These are phyloP conservation scores for Rhodotorula sp. DNA, from an alignment of 1,284 basidiomycete genomes.

Conservation along the genomic window DNA sequence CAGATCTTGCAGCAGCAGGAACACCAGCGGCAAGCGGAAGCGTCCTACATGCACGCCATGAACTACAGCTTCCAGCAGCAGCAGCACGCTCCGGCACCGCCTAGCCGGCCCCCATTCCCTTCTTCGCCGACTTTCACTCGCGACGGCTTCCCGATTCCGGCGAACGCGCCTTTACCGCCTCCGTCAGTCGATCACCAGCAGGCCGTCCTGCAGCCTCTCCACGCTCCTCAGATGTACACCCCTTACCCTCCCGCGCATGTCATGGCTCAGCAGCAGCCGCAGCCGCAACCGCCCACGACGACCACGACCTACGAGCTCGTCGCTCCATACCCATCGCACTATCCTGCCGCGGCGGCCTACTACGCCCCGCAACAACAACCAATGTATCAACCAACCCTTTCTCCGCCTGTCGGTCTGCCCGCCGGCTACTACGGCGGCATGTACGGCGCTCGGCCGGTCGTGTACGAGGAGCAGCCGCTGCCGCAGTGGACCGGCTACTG, in stretches of 20 bases:
- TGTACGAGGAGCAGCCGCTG: background rate
- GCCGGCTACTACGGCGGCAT: background rate
- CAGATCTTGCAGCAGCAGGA: background rate
- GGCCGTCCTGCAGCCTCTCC: background rate
- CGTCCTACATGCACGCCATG: background rate
- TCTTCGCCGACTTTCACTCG: background rate
- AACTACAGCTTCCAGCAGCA: background rate
- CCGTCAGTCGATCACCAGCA: background rate
- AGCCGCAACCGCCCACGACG: background rate
- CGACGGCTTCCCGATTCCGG: background rate
- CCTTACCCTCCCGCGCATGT: background rate
- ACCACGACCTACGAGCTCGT: background rate
- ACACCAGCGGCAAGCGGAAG: background rate
- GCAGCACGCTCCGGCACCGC: background rate
- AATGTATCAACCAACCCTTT: background rate
- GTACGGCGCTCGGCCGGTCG: background rate
- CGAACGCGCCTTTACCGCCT: background rate
- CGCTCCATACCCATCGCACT: conserved; percentile 1
- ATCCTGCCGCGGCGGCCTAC: conserved; percentile 5
- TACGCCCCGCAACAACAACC: background rate
- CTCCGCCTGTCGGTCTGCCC: background rate
- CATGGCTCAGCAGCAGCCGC: background rate
- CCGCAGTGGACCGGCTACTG: conserved; percentile 5
- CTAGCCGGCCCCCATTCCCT: background rate
- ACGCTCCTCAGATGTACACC: conserved; percentile 3